Base-by-base conservation (phyloP, 352 stramenopile genomes). In the Globisporangium iwayamae region DNA sequence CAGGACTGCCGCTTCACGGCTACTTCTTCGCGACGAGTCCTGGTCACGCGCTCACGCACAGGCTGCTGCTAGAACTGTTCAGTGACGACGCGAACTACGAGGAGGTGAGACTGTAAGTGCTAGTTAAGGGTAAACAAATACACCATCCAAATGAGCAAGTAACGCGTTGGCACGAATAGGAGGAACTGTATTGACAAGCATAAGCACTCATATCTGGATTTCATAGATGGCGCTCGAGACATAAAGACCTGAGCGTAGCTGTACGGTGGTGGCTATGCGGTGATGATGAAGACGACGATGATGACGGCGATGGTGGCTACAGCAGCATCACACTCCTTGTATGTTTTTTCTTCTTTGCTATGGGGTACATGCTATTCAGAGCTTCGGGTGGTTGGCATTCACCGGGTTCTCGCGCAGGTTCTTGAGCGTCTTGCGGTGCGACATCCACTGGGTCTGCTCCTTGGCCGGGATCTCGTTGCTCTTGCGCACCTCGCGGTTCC, bases 21-120 rank as follows among this genome's bases (percentile, higher is more conserved):
- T 85, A 84, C 59, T 92, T 90, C 56, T 74, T 88, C 46, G 74
- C 78, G 7, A 89, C 82, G 36, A 87, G 77, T 60, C 83, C 83
- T 11, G 83, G 83, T 5, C 83, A 91, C 55, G 77, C 77, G 0
- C 60, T 92, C 34, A 92, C 78, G 2, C 81, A 92, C 48, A 68
- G 74, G 1, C 54, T 92, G 36, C 68, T 93, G 39, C 70, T 72
- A 20, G 72, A 77, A 30, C 64, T 91, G 11, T 78, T 87, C 18
- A 69, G 61, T 20, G 72, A 89, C 50, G 39, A 58, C 20, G 20
- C 43, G 25, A 91, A 88, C 57, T 90, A 81, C 62, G 64, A 73
- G 1, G 60, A 81, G 4, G 39, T 54, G 36, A 52, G 45, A 18
- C 22, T 57, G 28, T 62, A 5, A 45, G 18, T 41, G 16, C 32